Conservation (phyloP, 139 green algal species). For the Ulvella scutata region DNA sequence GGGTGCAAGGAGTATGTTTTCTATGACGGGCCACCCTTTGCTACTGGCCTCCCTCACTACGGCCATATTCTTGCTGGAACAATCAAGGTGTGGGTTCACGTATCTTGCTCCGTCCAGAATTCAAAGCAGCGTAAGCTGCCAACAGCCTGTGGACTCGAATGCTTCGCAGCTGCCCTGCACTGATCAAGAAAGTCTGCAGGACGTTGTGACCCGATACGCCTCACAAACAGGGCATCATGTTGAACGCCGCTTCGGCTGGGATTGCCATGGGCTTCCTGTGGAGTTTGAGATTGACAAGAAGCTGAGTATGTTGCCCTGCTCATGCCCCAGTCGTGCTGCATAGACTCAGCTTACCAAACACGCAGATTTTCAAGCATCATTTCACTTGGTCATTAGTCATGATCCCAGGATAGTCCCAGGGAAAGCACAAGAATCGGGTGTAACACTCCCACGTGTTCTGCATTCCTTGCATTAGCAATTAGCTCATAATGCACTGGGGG, state of each 20-base stretch:
- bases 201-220: conserved; percentile 94
- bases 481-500: no score
- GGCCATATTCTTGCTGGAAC: conserved; percentile 96
- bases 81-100: no score
- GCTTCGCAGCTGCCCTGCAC: neutral
- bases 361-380: no score
- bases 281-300: conserved; percentile 99
- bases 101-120: no score
- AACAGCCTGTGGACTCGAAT: conserved; percentile 1
- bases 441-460: no score
- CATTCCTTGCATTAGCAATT: no score
- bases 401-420: no score
- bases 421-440: no score
- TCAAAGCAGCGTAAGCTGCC: no score
- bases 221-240: conserved; percentile 77
- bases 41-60: conserved; percentile 96
- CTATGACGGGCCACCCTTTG: conserved; percentile 96
- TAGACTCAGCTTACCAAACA: no score
- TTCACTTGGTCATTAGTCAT: no score
- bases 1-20: conserved; percentile 92
- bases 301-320: conserved; percentile 52
- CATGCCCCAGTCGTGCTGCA: no score
- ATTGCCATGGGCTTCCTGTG: conserved; percentile 97
- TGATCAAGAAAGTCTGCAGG: conserved; percentile 28
- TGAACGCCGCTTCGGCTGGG: conserved; percentile 81